Conservation (phyloP, 805 yeast genomes). For the Spathaspora passalidarum region DNA sequence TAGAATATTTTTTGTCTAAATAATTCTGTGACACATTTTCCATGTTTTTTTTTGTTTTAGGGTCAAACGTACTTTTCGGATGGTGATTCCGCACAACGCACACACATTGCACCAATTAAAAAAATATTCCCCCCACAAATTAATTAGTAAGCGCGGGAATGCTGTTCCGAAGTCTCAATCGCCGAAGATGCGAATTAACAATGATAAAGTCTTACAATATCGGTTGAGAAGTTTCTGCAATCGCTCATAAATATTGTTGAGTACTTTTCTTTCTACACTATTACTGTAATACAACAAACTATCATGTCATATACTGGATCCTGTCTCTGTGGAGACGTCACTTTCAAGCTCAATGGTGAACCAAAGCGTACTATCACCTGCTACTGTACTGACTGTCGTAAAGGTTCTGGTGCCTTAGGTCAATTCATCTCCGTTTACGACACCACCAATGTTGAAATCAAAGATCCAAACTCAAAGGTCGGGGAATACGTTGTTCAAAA, state of each 20-base stretch:
- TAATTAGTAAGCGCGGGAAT: neutral
- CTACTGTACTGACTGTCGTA: conserved; percentile 12
- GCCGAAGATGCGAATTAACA: too few relatives aligned
- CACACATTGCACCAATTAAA: too few relatives aligned
- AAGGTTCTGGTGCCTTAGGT: conserved; percentile 13
- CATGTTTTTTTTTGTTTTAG: neutral
- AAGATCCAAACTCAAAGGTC: neutral
- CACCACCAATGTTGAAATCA: conserved; percentile 6
- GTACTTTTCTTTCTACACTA: neutral
- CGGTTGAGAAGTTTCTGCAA: neutral
- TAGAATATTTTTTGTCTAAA: neutral
- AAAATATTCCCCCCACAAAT: neutral
- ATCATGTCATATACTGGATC: conserved; percentile 9
- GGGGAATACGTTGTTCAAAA: conserved; percentile 7
- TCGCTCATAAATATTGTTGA: neutral
- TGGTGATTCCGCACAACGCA: neutral
- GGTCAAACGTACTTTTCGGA: neutral
- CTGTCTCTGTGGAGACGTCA: conserved; percentile 10
- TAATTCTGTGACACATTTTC: neutral
- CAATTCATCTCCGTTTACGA: conserved; percentile 9
- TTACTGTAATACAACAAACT: neutral
- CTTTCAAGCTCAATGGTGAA: conserved; percentile 3
- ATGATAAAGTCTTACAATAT: too few relatives aligned
- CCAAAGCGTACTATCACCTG: conserved; percentile 7
- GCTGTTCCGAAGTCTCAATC: too few relatives aligned